phyloP scores from a whole-genome alignment of 352 stramenopile genomes.

The Globisporangium viniferum region DNA sequence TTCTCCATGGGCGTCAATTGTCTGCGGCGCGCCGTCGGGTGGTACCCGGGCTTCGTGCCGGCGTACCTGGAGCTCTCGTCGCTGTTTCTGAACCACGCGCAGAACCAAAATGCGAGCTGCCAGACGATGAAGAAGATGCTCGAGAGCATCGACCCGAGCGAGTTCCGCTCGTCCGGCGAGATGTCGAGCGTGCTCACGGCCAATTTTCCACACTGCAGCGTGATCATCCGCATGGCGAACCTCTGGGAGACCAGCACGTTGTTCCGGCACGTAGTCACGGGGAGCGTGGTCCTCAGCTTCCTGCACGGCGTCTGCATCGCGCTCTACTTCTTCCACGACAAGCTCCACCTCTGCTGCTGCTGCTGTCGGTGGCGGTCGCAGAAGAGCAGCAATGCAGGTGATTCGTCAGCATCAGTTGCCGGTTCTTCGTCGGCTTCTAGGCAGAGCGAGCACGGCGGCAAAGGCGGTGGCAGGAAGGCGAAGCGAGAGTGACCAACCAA shows the following conservation, averaged over 20 bases:
- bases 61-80: constrained; percentile 22
- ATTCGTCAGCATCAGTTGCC: background rate
- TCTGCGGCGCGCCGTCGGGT: constrained; percentile 24
- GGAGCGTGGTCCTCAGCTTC: constrained; percentile 20
- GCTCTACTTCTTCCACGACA: constrained; percentile 18
- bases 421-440: background rate
- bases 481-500: constrained; percentile 5
- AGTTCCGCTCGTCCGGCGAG: constrained; percentile 11
- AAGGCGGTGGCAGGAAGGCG: background rate
- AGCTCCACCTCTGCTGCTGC: constrained; percentile 5
- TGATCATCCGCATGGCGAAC: constrained; percentile 21
- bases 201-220: constrained; percentile 29
- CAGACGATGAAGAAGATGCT: constrained; percentile 26
- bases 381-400: background rate
- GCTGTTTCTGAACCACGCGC: constrained; percentile 12
- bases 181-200: constrained; percentile 18
- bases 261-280: constrained; percentile 16
- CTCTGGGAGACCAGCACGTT: constrained; percentile 21
- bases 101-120: constrained; percentile 22
- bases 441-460: background rate
- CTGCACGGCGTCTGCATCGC: constrained; percentile 16
- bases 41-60: constrained; percentile 22
- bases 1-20: constrained; percentile 22
- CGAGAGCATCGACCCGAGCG: constrained; percentile 16
- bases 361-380: background rate